Evolutionary conservation across 176 grass and related monocot genomes (phyloP).

Genomic region (Poa pratensis): DNA sequence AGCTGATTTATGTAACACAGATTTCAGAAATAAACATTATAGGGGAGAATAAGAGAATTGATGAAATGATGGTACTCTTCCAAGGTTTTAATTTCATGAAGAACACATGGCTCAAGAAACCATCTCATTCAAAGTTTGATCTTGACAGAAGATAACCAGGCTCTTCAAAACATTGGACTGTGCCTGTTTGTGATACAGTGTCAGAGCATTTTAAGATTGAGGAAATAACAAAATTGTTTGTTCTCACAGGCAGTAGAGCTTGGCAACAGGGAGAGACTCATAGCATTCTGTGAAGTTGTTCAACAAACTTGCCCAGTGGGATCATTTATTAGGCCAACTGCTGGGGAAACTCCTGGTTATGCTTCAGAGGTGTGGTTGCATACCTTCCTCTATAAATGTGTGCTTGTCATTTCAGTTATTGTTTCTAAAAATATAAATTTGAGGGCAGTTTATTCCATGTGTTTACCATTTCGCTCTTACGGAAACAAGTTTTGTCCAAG

Average conservation of each 20-base stretch:
- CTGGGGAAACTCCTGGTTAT: constrained; percentile 94
- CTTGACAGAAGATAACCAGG: neutral
- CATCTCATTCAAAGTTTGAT: neutral
- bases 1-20: neutral
- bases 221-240: neutral
- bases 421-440: neutral
- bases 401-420: neutral
- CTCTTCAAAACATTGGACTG: neutral
- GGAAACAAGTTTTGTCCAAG: neutral
- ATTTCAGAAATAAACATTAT: constrained; percentile 19
- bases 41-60: neutral
- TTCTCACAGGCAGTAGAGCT: constrained; percentile 79
- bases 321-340: constrained; percentile 87
- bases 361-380: constrained; percentile 76
- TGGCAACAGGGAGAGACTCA: constrained; percentile 69
- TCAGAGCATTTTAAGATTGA: neutral
- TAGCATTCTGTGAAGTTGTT: constrained; percentile 91
- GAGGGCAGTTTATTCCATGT: neutral
- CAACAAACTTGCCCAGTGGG: constrained; percentile 89
- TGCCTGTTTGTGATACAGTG: neutral
- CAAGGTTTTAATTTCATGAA: neutral
- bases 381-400: neutral
- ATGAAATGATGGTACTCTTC: neutral
- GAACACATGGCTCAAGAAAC: neutral
- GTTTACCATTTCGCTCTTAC: neutral